Conservation (phyloP, 768 basidiomycete species). For the Harrya chromipes region DNA sequence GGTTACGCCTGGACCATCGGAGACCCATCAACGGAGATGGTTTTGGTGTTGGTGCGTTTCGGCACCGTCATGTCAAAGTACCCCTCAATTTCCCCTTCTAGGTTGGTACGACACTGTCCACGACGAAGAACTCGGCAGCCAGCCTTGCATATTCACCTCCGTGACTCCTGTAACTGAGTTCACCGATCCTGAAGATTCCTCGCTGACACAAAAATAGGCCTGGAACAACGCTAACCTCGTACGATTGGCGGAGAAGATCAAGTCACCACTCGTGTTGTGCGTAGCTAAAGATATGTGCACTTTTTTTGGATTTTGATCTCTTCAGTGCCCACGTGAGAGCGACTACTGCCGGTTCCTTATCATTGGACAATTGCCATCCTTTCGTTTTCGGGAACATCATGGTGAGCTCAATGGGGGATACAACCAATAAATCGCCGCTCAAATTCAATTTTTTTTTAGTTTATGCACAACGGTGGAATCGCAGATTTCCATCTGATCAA, state of each 20-base stretch:
- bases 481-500: constrained; percentile 81
- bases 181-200: neutral
- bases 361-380: constrained; percentile 92
- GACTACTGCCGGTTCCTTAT: constrained; percentile 89
- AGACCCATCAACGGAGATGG: constrained; percentile 95
- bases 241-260: constrained; percentile 96
- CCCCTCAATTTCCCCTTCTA: constrained; percentile 23
- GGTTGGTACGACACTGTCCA: constrained; percentile 93
- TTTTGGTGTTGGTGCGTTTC: constrained; percentile 82
- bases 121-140: constrained; percentile 77
- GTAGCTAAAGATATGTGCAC: constrained; percentile 23
- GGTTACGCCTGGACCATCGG: constrained; percentile 76
- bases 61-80: neutral
- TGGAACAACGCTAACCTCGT: constrained; percentile 96
- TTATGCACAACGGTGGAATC: constrained; percentile 98
- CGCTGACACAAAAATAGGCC: constrained; percentile 51
- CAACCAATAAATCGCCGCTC: neutral
- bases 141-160: constrained; percentile 95
- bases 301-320: constrained; percentile 2
- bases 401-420: constrained; percentile 42
- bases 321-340: constrained; percentile 86
- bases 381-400: constrained; percentile 90
- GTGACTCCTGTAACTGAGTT: constrained; percentile 72
- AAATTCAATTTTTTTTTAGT: constrained; percentile 55
- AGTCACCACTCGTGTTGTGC: constrained; percentile 92